These are phyloP conservation scores for Malus hybrid DNA, from an alignment of 331 rosid species.

Conservation along the genomic window DNA sequence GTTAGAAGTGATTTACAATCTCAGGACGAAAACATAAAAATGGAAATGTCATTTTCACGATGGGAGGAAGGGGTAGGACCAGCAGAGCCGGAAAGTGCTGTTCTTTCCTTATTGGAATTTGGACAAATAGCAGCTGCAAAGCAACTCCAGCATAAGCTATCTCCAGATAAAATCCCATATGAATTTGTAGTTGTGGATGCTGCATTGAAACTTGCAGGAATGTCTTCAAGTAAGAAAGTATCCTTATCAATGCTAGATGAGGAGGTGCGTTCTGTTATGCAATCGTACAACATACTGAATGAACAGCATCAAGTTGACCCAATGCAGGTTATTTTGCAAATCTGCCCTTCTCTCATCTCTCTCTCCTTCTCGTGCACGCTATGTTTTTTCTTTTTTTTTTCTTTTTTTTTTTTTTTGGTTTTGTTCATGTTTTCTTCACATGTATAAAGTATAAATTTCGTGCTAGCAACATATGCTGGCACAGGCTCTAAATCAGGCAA, in stretches of 20 bases:
- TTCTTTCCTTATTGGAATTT: slow-evolving; percentile 89
- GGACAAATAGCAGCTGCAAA: slow-evolving; percentile 93
- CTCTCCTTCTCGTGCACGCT: not conserved
- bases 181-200: slow-evolving; percentile 83
- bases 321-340: slow-evolving; percentile 50
- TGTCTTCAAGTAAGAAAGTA: slow-evolving; percentile 51
- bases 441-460: not conserved
- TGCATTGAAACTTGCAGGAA: slow-evolving; percentile 73
- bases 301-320: slow-evolving; percentile 48
- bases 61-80: slow-evolving; percentile 97
- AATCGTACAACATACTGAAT: slow-evolving; percentile 33
- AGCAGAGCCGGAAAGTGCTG: slow-evolving; percentile 84
- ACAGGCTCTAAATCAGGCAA: too few relatives aligned
- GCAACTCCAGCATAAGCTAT: slow-evolving; percentile 86
- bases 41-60: slow-evolving; percentile 74
- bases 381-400: not conserved
- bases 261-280: slow-evolving; percentile 55
- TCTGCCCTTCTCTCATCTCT: not conserved
- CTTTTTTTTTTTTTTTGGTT: not conserved
- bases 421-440: not conserved
- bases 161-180: slow-evolving; percentile 70
- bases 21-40: slow-evolving; percentile 63
- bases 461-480: too few relatives aligned
- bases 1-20: slow-evolving; percentile 47
- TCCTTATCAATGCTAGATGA: slow-evolving; percentile 63